These are phyloP conservation scores for Metschnikowia continentalis DNA, from an alignment of 805 yeast genomes.

Conservation along the genomic window DNA sequence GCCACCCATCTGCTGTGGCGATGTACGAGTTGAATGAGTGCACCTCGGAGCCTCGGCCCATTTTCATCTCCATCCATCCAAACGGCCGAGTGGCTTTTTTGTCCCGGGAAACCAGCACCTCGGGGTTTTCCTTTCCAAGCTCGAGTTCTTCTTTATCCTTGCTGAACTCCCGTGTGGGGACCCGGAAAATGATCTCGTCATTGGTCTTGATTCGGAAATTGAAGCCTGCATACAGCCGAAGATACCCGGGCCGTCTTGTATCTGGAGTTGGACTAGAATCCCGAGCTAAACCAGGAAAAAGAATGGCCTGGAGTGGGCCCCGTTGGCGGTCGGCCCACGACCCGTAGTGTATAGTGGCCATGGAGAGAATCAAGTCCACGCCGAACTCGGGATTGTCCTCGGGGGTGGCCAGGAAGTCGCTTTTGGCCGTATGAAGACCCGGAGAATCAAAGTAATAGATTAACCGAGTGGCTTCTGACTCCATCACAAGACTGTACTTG, in stretches of 20 bases:
- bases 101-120: not conserved
- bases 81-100: conserved; percentile 44
- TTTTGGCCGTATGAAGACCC: conserved; percentile 36
- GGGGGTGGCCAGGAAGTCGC: not conserved
- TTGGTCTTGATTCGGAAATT: conserved; percentile 50
- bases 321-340: conserved; percentile 95
- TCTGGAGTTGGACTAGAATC: conserved; percentile 41
- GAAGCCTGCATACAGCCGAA: conserved; percentile 55
- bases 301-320: conserved; percentile 53
- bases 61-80: conserved; percentile 86
- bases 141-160: conserved; percentile 49
- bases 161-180: conserved; percentile 82
- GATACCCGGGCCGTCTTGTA: conserved; percentile 39
- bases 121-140: too few relatives aligned
- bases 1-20: conserved; percentile 55
- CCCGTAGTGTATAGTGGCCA: conserved; percentile 76
- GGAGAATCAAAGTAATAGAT: conserved; percentile 69
- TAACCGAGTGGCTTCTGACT: conserved; percentile 52
- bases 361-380: conserved; percentile 51
- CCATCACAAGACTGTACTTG: conserved; percentile 64
- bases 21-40: conserved; percentile 45
- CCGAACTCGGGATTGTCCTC: conserved; percentile 41
- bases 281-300: conserved; percentile 64
- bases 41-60: conserved; percentile 50
- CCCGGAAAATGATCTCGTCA: conserved; percentile 64